Conservation (phyloP, 23 red algal genomes). For the Gracilaria domingensis region DNA sequence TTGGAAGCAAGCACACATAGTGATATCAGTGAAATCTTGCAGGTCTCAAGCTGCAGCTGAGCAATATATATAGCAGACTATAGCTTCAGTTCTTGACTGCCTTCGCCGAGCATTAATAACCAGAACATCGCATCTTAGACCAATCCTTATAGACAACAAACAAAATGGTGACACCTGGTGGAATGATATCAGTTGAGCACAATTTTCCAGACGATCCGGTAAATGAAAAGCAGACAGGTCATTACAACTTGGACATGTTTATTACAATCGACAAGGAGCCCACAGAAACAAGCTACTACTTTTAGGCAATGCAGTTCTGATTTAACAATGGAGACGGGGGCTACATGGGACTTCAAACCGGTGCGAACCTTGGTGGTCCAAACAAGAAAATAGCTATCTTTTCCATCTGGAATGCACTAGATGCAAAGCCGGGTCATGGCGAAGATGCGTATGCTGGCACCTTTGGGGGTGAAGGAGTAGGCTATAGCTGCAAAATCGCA, state of each 20-base stretch:
- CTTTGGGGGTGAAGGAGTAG: background rate
- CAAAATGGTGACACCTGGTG: too few relatives aligned
- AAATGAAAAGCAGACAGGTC: background rate
- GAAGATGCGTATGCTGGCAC: too few relatives aligned
- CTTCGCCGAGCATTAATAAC: too few relatives aligned
- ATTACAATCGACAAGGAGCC: background rate
- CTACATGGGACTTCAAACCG: constrained; percentile 13
- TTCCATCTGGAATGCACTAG: background rate
- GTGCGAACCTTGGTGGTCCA: background rate
- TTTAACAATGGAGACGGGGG: background rate
- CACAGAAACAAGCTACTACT: background rate
- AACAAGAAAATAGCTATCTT: constrained; percentile 15
- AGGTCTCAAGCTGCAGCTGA: too few relatives aligned
- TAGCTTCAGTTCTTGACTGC: too few relatives aligned
- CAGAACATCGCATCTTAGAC: too few relatives aligned
- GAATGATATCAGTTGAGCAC: too few relatives aligned
- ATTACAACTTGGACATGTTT: background rate
- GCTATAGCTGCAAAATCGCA: background rate
- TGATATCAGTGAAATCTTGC: too few relatives aligned
- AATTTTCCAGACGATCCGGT: background rate
- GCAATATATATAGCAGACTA: too few relatives aligned
- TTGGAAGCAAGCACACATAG: too few relatives aligned
- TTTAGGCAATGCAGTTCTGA: background rate
- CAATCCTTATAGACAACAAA: too few relatives aligned
- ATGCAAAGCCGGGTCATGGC: too few relatives aligned